Base-by-base conservation (phyloP, 805 yeast species). In the Groenewaldozyma tartarivorans region DNA sequence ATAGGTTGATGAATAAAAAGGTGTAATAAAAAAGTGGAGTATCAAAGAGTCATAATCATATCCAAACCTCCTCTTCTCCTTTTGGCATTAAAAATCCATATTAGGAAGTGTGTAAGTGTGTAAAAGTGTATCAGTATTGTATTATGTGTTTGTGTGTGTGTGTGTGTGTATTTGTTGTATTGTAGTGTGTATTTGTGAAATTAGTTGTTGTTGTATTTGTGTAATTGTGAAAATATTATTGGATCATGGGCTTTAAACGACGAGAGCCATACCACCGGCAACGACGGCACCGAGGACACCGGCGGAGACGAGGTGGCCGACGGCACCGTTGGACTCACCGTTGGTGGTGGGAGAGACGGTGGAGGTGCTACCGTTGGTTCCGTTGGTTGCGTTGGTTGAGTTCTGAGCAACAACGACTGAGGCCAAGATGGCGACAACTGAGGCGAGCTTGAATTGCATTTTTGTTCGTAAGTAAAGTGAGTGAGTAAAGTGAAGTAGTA, bases 271-370 rank as follows among this genome's bases (percentile, higher is more conserved):
- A 44, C 63, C 64, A 45, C 64, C 64, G 43, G 64, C 64, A 48
- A 60, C 64, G 48, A 59, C 61, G 44, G 64, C 64, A 40, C 63
- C 64, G 51, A 61, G 48, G 44, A 60, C 47, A 43, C 64, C 64
- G 40, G 63, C 64, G 50, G 57, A 57, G 48, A 58, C 52, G 32
- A 56, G 42, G 56, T 58, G 56, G 49, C 43, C 40, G 43, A 48
- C 43, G 33, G 58, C 60, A 42, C 55, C 58, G 42, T 48, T 54
- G 35, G 48, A 41, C 43, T 53, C 41, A 44, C 49, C 49, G 36
- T 52, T 37, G 41, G 58, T 44, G 33, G 56, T 33, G 38, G 52
- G 48, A 35, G 50, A 20, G 35, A 49, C 43, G 45, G 57, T 39
- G 45, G 58, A 37, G 38, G 56, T 42, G 36, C 40, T 44, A 49